Conservation (phyloP, 441 rosid genomes). For the Gossypium trilobum region DNA sequence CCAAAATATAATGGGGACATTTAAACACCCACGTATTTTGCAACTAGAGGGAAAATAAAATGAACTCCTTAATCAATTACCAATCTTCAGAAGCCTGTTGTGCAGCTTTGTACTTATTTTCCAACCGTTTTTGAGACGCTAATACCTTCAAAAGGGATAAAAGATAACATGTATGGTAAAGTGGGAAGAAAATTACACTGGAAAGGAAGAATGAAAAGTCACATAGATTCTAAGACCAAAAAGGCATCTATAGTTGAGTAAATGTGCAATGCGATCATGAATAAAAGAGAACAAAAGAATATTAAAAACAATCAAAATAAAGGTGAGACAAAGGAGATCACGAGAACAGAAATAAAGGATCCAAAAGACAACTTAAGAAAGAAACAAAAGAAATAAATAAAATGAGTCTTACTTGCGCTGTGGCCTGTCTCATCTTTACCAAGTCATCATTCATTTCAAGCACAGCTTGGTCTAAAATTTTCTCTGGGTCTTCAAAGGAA, state of each 20-base stretch:
- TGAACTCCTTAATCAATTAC: conserved; percentile 28
- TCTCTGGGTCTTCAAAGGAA: conserved; percentile 91
- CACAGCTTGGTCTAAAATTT: conserved; percentile 82
- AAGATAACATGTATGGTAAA: background rate
- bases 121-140: conserved; percentile 90
- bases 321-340: background rate
- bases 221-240: background rate
- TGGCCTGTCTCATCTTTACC: conserved; percentile 95
- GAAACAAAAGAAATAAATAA: background rate
- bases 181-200: conserved; percentile 6
- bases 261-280: background rate
- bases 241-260: background rate
- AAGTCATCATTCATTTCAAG: conserved; percentile 97
- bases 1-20: background rate
- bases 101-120: conserved; percentile 82
- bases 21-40: background rate
- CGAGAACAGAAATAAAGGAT: background rate
- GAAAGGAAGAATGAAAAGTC: background rate
- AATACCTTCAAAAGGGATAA: conserved; percentile 43
- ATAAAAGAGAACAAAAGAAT: background rate
- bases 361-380: background rate
- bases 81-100: conserved; percentile 85
- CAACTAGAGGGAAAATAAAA: background rate
- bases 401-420: conserved; percentile 66
- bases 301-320: background rate